Percentiles rank a stretch among this genome's conserved stretches.
These are phyloP conservation scores for Tuber indicum DNA, from an alignment of 495 filamentous ascomycete genomes.

Conservation along the genomic window DNA sequence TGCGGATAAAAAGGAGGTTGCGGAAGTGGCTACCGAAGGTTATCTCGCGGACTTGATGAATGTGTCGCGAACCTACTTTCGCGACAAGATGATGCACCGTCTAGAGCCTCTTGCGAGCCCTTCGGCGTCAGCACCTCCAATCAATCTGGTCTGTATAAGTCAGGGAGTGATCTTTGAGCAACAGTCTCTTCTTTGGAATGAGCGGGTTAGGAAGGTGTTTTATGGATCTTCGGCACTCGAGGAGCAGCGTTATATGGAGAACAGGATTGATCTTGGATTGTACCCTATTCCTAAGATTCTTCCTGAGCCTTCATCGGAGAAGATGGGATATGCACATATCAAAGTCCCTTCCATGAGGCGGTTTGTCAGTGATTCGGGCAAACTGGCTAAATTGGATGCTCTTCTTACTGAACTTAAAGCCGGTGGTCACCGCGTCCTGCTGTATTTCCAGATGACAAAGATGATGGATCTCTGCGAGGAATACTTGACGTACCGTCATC, in stretches of 20 bases:
- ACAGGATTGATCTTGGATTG: slow-evolving; percentile 56
- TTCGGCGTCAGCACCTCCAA: slow-evolving; percentile 75
- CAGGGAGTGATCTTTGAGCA: slow-evolving; percentile 61
- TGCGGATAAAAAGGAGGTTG: slow-evolving; percentile 58
- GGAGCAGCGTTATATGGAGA: slow-evolving; percentile 65
- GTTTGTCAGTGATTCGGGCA: slow-evolving; percentile 96
- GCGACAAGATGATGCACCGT: slow-evolving; percentile 60
- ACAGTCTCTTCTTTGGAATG: slow-evolving; percentile 71
- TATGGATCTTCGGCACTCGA: slow-evolving; percentile 59
- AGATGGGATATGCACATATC: slow-evolving; percentile 79
- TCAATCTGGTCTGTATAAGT: slow-evolving; percentile 68
- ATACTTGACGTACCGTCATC: slow-evolving; percentile 96
- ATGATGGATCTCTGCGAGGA: slow-evolving; percentile 99
- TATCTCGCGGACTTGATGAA: slow-evolving; percentile 69
- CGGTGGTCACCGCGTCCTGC: slow-evolving; percentile 82
- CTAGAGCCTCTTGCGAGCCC: slow-evolving; percentile 76
- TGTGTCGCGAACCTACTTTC: slow-evolving; percentile 61
- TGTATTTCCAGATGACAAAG: slow-evolving; percentile 99
- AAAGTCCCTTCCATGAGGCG: slow-evolving; percentile 95
- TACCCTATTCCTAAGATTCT: slow-evolving; percentile 62
- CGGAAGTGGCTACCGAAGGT: slow-evolving; percentile 66
- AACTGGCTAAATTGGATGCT: slow-evolving; percentile 84
- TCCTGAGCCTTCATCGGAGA: slow-evolving; percentile 68
- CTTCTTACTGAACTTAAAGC: slow-evolving; percentile 84
- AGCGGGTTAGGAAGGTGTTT: slow-evolving; percentile 63